Conservation (phyloP, 768 basidiomycete genomes). For the Krasilnikovozyma curviuscula region DNA sequence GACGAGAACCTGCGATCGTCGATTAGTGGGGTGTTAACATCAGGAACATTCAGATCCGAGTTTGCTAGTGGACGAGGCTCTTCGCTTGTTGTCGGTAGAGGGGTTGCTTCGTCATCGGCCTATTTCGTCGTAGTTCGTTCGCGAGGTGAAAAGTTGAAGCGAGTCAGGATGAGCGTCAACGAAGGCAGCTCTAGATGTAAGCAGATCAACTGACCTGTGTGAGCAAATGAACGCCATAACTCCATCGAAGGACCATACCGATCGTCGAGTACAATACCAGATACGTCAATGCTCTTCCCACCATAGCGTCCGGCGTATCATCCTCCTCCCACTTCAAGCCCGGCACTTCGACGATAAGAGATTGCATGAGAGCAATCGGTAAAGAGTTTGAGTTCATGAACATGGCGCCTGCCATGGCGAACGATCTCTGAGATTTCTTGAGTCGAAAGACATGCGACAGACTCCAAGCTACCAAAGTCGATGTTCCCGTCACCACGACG, state of each 20-base stretch:
- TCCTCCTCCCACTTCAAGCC: slow-evolving; percentile 60
- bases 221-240: slow-evolving; percentile 68
- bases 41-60: too few species aligned
- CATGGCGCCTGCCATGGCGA: slow-evolving; percentile 22
- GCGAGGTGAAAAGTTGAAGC: too few species aligned
- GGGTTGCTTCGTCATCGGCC: too few species aligned
- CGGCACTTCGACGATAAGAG: slow-evolving; percentile 62
- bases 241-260: slow-evolving; percentile 87
- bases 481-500: slow-evolving; percentile 48
- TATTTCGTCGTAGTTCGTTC: too few species aligned
- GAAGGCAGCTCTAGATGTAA: too few species aligned
- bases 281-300: slow-evolving; percentile 75
- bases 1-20: too few species aligned
- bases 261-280: slow-evolving; percentile 82
- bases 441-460: slow-evolving; percentile 48
- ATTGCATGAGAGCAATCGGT: slow-evolving; percentile 82
- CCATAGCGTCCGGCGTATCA: slow-evolving; percentile 70
- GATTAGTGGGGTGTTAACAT: too few species aligned
- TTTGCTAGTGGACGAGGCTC: too few species aligned
- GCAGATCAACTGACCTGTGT: too few species aligned
- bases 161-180: too few species aligned
- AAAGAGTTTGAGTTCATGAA: slow-evolving; percentile 88
- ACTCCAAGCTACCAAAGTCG: slow-evolving; percentile 45
- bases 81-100: too few species aligned
- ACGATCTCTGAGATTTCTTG: slow-evolving; percentile 29